A percentile compares a stretch with the other conserved stretches of the same genome.
Conservation (phyloP, 225 moss, liverwort and hornwort genomes). For the Pseudisothecium myosuroides region DNA sequence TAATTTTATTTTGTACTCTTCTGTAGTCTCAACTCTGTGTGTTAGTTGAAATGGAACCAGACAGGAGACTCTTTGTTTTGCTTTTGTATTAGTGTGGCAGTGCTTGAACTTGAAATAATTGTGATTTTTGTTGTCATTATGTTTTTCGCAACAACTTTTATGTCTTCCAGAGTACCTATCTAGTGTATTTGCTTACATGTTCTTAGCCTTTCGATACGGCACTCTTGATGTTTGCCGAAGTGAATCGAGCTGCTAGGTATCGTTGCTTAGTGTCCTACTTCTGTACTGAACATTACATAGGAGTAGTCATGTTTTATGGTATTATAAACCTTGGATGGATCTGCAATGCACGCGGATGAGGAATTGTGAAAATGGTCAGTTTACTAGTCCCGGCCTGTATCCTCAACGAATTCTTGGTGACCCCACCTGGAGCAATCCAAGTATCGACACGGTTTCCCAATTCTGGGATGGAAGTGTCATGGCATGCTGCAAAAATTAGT, state of each 20-base stretch:
- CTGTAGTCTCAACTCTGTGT: neutral
- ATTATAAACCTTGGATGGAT: neutral
- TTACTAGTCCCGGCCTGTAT: neutral
- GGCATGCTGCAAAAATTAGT: neutral
- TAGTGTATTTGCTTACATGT: neutral
- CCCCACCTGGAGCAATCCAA: neutral
- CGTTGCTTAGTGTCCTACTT: neutral
- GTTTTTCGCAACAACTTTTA: neutral
- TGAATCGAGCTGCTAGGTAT: neutral
- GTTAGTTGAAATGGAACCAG: neutral
- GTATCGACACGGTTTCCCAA: neutral
- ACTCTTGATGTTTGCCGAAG: neutral
- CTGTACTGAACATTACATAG: neutral
- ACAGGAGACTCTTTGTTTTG: neutral
- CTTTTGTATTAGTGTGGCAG: neutral
- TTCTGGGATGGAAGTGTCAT: neutral
- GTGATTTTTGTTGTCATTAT: neutral
- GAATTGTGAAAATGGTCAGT: neutral
- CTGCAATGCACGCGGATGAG: neutral
- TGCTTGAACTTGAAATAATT: neutral
- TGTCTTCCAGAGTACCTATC: neutral
- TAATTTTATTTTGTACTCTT: conserved; percentile 3
- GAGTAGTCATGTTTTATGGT: neutral
- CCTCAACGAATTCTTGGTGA: neutral
- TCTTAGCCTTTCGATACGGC: neutral